Evolutionary conservation across 352 stramenopile genomes (phyloP).

Genomic region (Achlya hypogyna): DNA sequence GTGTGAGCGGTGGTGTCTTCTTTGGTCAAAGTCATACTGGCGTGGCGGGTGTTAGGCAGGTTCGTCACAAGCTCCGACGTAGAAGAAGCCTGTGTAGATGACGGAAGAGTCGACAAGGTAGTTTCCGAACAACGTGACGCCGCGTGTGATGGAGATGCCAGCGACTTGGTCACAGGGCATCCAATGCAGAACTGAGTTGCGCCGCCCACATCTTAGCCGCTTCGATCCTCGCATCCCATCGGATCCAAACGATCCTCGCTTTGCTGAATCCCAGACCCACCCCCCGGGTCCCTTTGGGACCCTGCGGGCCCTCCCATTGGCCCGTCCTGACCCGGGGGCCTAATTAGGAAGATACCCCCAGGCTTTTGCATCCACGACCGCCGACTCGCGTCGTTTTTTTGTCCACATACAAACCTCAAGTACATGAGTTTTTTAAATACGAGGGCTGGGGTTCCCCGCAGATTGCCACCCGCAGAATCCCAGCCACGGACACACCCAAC

Average conservation of each 20-base stretch:
- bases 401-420: neutral
- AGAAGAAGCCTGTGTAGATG: conserved; percentile 87
- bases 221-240: neutral
- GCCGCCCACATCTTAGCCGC: too few relatives aligned
- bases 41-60: conserved; percentile 59
- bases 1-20: conserved; percentile 39
- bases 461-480: too few relatives aligned
- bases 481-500: too few relatives aligned
- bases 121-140: conserved; percentile 28
- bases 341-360: neutral
- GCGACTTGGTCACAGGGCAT: neutral
- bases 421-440: neutral
- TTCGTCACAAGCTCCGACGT: conserved; percentile 85
- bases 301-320: too few relatives aligned
- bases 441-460: too few relatives aligned
- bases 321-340: too few relatives aligned
- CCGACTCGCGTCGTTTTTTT: neutral
- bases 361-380: neutral
- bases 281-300: too few relatives aligned
- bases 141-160: conserved; percentile 15
- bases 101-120: conserved; percentile 82
- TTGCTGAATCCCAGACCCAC: neutral
- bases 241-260: neutral
- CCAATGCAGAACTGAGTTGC: neutral
- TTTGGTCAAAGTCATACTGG: conserved; percentile 15